Base-by-base conservation (phyloP, 2,329 filamentous ascomycete species). In the Apiospora rasikravindrae region DNA sequence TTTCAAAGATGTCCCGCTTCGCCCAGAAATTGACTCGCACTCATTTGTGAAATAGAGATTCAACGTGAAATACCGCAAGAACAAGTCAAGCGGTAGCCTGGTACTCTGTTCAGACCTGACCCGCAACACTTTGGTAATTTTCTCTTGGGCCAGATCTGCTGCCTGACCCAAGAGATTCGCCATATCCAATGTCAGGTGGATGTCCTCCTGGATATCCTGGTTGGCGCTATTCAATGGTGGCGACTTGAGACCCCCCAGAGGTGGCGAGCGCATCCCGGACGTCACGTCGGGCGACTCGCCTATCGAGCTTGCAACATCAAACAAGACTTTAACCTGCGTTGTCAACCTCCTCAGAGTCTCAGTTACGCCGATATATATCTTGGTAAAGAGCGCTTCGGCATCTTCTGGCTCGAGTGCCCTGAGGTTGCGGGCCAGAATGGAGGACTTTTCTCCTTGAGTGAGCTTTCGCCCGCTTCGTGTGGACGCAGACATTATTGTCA, bases 261-360 rank as follows among this genome's bases (percentile, higher is more conserved):
- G 83, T 1, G 87, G 86, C 10, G 87, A 88, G 72, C 83, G 85
- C 49, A 86, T 72, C 7, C 83, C 84, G 0, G 79, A 76, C 1
- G 76, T 82, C 75, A 73, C 76, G 72, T 78, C 78, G 53, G 78
- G 78, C 29, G 75, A 79, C 47, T 87, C 84, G 19, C 88, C 86
- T 69, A 93, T 87, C 16, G 90, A 92, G 80, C 95, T 98, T 0
- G 95, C 96, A 26, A 98, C 93, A 81, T 99, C 96, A 13, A 99
- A 87, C n/a, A 99, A 84, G 13, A 98, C 91, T 81, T 99, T 99
- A 71, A 96, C 93, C 80, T 98, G 96, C 0, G 94, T 95, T 24
- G 94, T 94, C 10, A 98, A 85, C 77, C 96, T 89, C 71, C 96
- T 88, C 67, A 99, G 81, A 4, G 94, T 94, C 83, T 99, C 96